Percentiles rank a stretch among this genome's conserved stretches.
phyloP scores from a whole-genome alignment of 2,329 filamentous ascomycete genomes.

The Fusarium heterosporum region DNA sequence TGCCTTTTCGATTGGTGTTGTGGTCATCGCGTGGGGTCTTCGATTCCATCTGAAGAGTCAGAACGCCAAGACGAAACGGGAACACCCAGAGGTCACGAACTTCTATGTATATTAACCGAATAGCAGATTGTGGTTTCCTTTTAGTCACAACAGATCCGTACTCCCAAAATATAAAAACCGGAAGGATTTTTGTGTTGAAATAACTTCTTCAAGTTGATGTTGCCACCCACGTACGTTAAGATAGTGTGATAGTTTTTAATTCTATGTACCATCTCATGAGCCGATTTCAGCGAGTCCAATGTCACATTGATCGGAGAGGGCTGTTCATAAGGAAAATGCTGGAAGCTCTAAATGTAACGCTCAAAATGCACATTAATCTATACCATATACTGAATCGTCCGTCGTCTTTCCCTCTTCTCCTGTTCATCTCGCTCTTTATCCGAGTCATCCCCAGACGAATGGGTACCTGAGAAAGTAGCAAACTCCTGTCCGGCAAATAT shows the following conservation, averaged over 20 bases:
- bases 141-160: no score
- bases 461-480: conserved; percentile 24
- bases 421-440: conserved; percentile 15
- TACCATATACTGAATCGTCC: conserved; percentile 25
- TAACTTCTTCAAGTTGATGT: no score
- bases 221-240: no score
- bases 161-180: no score
- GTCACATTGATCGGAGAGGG: no score
- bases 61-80: conserved; percentile 18
- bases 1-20: conserved; percentile 21
- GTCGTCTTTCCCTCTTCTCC: conserved; percentile 13
- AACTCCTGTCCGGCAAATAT: conserved; percentile 17
- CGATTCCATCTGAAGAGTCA: conserved; percentile 7
- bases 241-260: no score
- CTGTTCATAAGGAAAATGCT: no score
- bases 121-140: no score
- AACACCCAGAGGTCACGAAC: conserved; percentile 26
- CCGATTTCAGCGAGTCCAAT: no score
- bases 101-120: neutral
- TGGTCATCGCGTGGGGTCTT: conserved; percentile 19
- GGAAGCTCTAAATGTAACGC: neutral
- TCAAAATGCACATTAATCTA: conserved; percentile 14
- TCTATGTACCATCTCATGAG: no score
- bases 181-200: neutral
- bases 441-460: conserved; percentile 4